Base-by-base conservation (phyloP, 192 early-diverging fungal species). In the Chytriomyces sp. region DNA sequence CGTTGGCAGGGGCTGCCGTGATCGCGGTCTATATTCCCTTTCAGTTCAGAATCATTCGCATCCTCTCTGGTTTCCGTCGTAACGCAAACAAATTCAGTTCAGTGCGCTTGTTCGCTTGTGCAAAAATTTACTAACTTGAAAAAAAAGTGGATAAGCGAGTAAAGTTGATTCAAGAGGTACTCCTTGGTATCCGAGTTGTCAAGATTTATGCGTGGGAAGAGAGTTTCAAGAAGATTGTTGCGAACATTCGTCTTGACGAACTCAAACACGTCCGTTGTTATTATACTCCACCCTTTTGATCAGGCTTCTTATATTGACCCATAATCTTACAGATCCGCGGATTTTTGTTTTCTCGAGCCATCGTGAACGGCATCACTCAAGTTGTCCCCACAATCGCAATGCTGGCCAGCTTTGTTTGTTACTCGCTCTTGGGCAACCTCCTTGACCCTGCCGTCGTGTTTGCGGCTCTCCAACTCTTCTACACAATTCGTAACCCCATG, bases 151-250 rank as follows among this genome's bases (percentile, higher is more conserved):
- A 61, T 36, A 62, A 80, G 39, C 85, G 91, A 31, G 87, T 92
- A 79, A 89, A 89, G 72, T 75, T 89, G 53, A 86, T 88, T 75
- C 83, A 85, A 59, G 91, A 92, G 72, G 78, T 88, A 0, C 68
- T 92, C 32, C 74, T 70, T 12, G 86, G 85, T 0, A 88, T 91
- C 74, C 85, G 88, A 74, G 81, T 89, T 10, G 86, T 92, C 73
- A 92, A 92, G 73, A 78, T 91, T 25, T 90, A 88, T 39, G 85
- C 83, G 1, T 92, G 90, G 90, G 91, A 92, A 71, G 58, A 75
- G 3, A 71, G 67, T 32, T 84, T 86, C 63, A 25, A 39, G 17
- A 61, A 75, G 22, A 54, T 70, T 40, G 75, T 86, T 44, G 32
- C 53, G 0, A 62, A 75, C 1, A 44, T 79, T 6, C 59, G 86